Percentiles rank a stretch among this genome's conserved stretches.
phyloP scores from a whole-genome alignment of 352 stramenopile genomes.

The Globisporangium orthogonon region DNA sequence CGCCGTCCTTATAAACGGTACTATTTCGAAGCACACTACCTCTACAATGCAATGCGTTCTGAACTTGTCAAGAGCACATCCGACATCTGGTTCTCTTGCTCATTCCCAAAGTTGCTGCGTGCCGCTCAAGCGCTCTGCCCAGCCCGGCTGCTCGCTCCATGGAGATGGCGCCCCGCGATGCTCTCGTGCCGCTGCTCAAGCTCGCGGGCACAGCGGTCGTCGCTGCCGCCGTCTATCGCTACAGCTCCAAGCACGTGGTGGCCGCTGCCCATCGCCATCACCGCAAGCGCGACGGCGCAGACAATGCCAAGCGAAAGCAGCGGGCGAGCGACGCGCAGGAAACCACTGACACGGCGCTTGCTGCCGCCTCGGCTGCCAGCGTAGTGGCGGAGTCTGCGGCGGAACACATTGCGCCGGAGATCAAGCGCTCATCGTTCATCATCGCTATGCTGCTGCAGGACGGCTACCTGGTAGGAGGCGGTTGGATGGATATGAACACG shows the following conservation, averaged over 20 bases:
- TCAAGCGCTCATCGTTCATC: constrained; percentile 22
- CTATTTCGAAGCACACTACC: too few relatives aligned
- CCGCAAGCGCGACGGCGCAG: not conserved
- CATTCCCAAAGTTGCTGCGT: not conserved
- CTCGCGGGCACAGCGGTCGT: constrained; percentile 25
- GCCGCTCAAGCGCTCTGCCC: not conserved
- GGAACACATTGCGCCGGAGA: constrained; percentile 6
- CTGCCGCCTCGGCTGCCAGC: not conserved
- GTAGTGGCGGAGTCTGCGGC: not conserved
- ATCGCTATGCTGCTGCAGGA: constrained; percentile 42
- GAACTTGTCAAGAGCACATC: too few relatives aligned
- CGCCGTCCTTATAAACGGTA: too few relatives aligned
- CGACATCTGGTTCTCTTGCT: not conserved
- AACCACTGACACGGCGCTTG: not conserved
- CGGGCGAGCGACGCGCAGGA: not conserved
- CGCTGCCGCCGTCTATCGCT: constrained; percentile 22
- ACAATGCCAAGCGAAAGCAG: constrained; percentile 14
- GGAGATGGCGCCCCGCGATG: constrained; percentile 17
- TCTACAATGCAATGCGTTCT: too few relatives aligned
- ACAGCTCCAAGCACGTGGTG: constrained; percentile 12
- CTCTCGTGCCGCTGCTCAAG: constrained; percentile 29
- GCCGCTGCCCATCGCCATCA: constrained; percentile 11
- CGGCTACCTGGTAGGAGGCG: constrained; percentile 25
- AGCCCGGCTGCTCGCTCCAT: not conserved
- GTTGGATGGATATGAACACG: not conserved